Conservation (phyloP, 768 basidiomycete genomes). For the Leccinum obscurum region DNA sequence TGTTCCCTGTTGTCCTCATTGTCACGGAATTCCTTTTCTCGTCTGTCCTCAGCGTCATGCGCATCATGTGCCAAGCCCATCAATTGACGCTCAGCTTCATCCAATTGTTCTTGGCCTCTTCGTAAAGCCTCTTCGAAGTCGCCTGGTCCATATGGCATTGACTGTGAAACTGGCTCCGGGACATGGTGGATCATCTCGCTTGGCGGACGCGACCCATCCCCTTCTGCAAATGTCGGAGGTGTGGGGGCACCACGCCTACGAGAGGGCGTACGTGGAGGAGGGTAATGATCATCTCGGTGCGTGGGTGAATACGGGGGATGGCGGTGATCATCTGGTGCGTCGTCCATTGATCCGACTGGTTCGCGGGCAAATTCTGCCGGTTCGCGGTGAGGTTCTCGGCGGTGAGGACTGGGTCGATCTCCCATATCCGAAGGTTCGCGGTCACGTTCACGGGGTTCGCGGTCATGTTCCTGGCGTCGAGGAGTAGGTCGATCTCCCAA, state of each 20-base stretch:
- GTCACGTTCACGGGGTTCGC: too few species aligned
- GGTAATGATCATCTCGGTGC: conserved; percentile 1
- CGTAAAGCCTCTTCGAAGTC: conserved; percentile 47
- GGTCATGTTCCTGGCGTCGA: background rate
- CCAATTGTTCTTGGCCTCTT: conserved; percentile 53
- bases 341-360: background rate
- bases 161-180: conserved; percentile 21
- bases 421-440: conserved; percentile 1
- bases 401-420: background rate
- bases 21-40: conserved; percentile 62
- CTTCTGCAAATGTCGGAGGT: conserved; percentile 20
- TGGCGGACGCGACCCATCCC: conserved; percentile 17
- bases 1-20: conserved; percentile 67
- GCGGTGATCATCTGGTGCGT: background rate
- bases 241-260: conserved; percentile 18
- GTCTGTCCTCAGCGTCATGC: conserved; percentile 58
- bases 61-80: conserved; percentile 48
- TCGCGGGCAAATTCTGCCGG: background rate
- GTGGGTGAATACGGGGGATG: conserved; percentile 15
- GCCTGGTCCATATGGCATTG: conserved; percentile 24
- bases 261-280: conserved; percentile 15
- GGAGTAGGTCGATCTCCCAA: background rate
- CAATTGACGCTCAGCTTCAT: conserved; percentile 53
- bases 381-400: too few species aligned
- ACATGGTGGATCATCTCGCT: conserved; percentile 31